Conservation (phyloP, 176 grass and related monocot species). For the Musa schizocarpa region DNA sequence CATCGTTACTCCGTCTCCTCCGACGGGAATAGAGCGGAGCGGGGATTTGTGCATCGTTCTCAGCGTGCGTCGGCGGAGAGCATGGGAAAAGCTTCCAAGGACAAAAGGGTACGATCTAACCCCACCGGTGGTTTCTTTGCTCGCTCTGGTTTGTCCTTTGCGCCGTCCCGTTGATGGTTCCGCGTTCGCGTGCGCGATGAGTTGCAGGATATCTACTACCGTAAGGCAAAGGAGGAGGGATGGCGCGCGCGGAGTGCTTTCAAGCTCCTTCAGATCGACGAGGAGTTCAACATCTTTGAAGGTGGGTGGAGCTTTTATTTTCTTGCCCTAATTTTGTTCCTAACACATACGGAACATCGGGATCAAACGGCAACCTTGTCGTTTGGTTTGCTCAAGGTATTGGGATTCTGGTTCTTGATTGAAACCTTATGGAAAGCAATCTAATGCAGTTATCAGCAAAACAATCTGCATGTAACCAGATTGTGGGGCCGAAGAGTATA, state of each 20-base stretch:
- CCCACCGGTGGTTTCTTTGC: background rate
- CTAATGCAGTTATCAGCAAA: background rate
- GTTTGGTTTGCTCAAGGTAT: background rate
- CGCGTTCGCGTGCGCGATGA: background rate
- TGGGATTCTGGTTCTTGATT: background rate
- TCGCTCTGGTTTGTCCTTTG: background rate
- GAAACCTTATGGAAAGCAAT: background rate
- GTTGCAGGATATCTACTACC: conserved; percentile 71
- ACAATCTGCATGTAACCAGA: too few relatives aligned
- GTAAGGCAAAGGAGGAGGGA: conserved; percentile 85
- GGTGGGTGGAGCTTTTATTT: conserved; percentile 18
- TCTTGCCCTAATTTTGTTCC: too few relatives aligned
- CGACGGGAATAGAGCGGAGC: background rate
- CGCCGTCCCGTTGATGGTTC: background rate
- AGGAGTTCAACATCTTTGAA: conserved; percentile 83
- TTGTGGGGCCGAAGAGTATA: too few relatives aligned
- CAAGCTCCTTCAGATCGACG: conserved; percentile 91
- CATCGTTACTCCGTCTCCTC: background rate
- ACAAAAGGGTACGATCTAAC: conserved; percentile 41
- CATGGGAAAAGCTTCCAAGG: conserved; percentile 80
- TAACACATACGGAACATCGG: background rate
- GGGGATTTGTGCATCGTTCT: background rate
- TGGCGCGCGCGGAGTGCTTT: conserved; percentile 93
- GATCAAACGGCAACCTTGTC: too few relatives aligned
- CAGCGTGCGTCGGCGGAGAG: background rate